phyloP scores from a whole-genome alignment of 2,329 filamentous ascomycete species.

The Fusarium sp. region DNA sequence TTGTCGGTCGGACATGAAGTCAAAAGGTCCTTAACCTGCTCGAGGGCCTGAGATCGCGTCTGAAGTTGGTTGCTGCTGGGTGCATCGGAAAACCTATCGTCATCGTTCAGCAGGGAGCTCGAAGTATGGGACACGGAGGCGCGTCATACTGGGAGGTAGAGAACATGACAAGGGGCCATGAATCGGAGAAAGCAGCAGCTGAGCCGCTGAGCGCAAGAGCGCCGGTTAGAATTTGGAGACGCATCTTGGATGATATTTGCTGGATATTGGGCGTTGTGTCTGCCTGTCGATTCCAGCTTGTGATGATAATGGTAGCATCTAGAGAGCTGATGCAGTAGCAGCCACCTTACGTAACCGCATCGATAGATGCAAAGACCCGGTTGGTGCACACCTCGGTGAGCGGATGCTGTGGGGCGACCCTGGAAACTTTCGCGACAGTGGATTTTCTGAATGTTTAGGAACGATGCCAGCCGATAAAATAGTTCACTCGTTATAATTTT shows the following conservation, averaged over 20 bases:
- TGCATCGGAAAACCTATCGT: constrained; percentile 50
- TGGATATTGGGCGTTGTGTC: constrained; percentile 40
- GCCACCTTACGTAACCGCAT: constrained; percentile 45
- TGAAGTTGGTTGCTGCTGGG: constrained; percentile 59
- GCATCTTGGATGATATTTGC: constrained; percentile 59
- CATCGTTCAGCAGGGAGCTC: constrained; percentile 41
- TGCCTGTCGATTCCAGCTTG: constrained; percentile 45
- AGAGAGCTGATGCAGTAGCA: constrained; percentile 42
- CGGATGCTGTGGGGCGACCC: constrained; percentile 5
- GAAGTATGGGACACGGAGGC: constrained; percentile 19
- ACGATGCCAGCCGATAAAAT: constrained; percentile 12
- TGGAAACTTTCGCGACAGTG: constrained; percentile 42
- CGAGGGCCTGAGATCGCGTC: constrained; percentile 58
- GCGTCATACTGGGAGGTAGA: constrained; percentile 80
- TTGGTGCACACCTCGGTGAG: constrained; percentile 47
- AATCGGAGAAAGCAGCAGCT: constrained; percentile 81
- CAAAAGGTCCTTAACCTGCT: constrained; percentile 64
- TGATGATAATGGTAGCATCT: constrained; percentile 33
- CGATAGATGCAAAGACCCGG: constrained; percentile 36
- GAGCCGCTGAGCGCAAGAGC: constrained; percentile 67
- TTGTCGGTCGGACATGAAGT: constrained; percentile 75
- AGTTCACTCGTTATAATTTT: constrained; percentile 5
- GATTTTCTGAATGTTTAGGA: constrained; percentile 31
- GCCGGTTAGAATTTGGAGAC: constrained; percentile 62
- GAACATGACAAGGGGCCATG: constrained; percentile 89